A percentile compares a stretch with the other conserved stretches of the same genome.
phyloP scores from a whole-genome alignment of 1,284 basidiomycete genomes.

The Tilletia walkeri region DNA sequence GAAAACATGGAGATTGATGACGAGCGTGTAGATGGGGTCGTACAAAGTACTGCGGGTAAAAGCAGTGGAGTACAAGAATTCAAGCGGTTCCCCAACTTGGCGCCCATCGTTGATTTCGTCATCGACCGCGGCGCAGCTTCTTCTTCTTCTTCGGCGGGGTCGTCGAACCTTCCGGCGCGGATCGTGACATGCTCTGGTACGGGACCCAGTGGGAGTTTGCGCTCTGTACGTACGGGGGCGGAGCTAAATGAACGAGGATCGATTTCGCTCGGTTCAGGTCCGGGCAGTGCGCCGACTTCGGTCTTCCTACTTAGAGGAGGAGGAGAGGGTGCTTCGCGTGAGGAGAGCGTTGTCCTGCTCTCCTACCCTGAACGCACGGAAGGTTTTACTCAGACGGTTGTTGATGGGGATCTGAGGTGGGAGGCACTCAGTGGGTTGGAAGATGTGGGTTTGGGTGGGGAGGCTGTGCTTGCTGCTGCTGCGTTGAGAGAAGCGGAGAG shows the following conservation, averaged over 20 bases:
- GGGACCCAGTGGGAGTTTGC: conserved; percentile 74
- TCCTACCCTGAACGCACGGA: background rate
- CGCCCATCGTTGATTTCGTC: conserved; percentile 81
- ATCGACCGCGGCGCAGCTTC: conserved; percentile 70
- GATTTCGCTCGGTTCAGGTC: conserved; percentile 6
- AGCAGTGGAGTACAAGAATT: background rate
- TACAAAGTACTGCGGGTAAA: no score
- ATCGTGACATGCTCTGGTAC: conserved; percentile 87
- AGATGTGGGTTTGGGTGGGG: background rate
- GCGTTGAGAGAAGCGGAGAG: conserved; percentile 21
- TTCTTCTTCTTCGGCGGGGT: conserved; percentile 20
- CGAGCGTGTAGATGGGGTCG: background rate
- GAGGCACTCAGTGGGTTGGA: background rate
- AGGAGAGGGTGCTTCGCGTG: no score
- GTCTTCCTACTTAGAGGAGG: no score
- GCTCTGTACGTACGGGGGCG: conserved; percentile 80
- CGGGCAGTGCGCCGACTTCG: background rate
- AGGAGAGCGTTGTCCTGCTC: background rate
- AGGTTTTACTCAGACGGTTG: background rate
- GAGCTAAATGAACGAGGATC: conserved; percentile 68
- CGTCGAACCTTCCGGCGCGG: conserved; percentile 63
- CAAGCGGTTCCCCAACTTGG: conserved; percentile 65
- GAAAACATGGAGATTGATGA: background rate
- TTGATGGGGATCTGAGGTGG: background rate
- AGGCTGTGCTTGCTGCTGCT: background rate